Percentiles rank a stretch among this genome's conserved stretches.
phyloP scores from a whole-genome alignment of 345 rosid species.

The Citrus australasica region DNA sequence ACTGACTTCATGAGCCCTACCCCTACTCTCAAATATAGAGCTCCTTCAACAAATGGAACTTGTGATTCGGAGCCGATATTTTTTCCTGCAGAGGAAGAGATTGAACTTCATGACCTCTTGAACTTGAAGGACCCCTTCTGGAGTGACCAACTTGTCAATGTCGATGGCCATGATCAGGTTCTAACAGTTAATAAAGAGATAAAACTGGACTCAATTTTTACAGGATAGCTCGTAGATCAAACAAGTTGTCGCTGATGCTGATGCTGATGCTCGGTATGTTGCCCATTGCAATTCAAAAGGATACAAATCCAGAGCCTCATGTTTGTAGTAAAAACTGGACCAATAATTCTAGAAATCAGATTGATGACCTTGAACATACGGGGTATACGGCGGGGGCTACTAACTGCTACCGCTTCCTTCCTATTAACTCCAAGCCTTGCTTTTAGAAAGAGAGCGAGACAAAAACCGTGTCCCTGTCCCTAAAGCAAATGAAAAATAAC shows the following conservation, averaged over 20 bases:
- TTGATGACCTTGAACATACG: not conserved
- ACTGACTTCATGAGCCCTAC: not conserved
- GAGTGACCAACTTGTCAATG: conserved; percentile 1
- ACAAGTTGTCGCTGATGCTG: not conserved
- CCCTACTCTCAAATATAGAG: not conserved
- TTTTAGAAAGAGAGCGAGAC: not conserved
- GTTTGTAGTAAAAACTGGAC: not conserved
- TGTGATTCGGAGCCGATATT: not conserved
- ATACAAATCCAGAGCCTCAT: not conserved
- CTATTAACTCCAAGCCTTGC: not conserved
- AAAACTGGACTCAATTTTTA: conserved; percentile 8
- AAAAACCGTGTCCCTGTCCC: not conserved
- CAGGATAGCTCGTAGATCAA: conserved; percentile 10
- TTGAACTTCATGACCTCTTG: not conserved
- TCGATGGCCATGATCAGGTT: not conserved
- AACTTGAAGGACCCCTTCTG: conserved; percentile 11
- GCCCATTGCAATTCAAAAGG: too few species aligned
- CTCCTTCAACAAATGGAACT: not conserved
- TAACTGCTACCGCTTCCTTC: not conserved
- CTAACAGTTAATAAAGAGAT: not conserved
- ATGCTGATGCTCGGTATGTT: not conserved
- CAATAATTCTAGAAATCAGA: not conserved
- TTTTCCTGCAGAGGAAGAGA: not conserved
- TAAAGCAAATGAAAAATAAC: not conserved
- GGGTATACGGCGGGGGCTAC: not conserved